Base-by-base conservation (phyloP, 2,329 filamentous ascomycete genomes). In the Myrmaecium sp. region DNA sequence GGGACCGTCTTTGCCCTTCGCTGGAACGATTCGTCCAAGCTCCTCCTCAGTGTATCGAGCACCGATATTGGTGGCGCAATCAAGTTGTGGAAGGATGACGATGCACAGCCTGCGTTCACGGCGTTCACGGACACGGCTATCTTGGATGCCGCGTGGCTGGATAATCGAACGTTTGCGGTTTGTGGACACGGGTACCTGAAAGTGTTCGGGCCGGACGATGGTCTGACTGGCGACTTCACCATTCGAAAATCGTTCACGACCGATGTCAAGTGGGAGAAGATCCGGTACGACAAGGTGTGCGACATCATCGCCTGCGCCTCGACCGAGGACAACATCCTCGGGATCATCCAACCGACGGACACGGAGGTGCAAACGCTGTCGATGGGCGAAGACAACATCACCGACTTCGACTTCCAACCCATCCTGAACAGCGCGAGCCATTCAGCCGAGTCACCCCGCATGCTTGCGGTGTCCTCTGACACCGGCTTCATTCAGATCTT, bases 131-230 rank as follows among this genome's bases (percentile, higher is more conserved):
- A 55, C 13, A 45, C 47, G 4, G 45, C 45, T 28, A 48, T 59
- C 2, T 42, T 52, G 14, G 58, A 60, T 30, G 57, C 52, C 2
- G 46, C 49, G 8, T 61, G 58, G 57, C 52, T 51, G 21, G 51
- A 41, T 23, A 49, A 56, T 9, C 46, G 51, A 3, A 43, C 44
- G 2, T 59, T 62, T 32, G 44, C 56, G 6, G 52, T 60, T 7
- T 57, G 53, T 28, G 57, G 58, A 7, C 48, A 51, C 6, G 40
- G 49, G 13, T 38, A 52, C 3, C 44, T 55, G 27, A 46, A 49
- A 14, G 41, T 51, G 4, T 55, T 54, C 37, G 36, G 34, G 15
- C 40, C 48, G 0, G 27, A 25, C 23, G 26, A 29, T 17, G 26
- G 21, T 16, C 14, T 31, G 21, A 9, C 18, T 22, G 11, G 25